phyloP scores from a whole-genome alignment of 2,329 filamentous ascomycete species.

The Aureobasidium sp. region DNA sequence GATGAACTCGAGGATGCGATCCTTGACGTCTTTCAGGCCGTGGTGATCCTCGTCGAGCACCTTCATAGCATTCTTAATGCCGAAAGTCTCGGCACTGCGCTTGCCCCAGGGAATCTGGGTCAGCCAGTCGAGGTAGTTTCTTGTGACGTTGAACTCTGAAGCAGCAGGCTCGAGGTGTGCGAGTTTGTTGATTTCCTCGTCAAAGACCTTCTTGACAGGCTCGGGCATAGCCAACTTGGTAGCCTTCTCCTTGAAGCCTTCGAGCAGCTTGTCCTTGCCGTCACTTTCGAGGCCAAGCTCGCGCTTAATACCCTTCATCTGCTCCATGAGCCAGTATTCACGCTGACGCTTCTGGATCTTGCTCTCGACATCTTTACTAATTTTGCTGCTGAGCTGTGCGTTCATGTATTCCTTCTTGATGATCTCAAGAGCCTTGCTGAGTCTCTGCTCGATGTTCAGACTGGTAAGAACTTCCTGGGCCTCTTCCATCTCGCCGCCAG shows the following conservation, averaged over 20 bases:
- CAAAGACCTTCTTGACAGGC: conserved; percentile 91
- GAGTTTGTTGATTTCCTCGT: conserved; percentile 96
- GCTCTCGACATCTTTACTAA: conserved; percentile 92
- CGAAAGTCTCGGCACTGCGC: conserved; percentile 92
- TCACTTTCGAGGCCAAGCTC: conserved; percentile 96
- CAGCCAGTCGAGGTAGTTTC: conserved; percentile 97
- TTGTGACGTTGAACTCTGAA: conserved; percentile 96
- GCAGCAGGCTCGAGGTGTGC: conserved; percentile 90
- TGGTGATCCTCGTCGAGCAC: conserved; percentile 96
- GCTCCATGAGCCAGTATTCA: conserved; percentile 98
- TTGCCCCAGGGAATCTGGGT: conserved; percentile 98
- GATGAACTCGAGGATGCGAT: conserved; percentile 96
- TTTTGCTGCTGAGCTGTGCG: conserved; percentile 91
- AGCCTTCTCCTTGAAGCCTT: conserved; percentile 95
- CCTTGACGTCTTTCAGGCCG: conserved; percentile 94
- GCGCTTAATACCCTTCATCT: conserved; percentile 96
- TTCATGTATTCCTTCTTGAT: conserved; percentile 99
- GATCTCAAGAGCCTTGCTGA: conserved; percentile 84
- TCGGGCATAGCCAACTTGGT: conserved; percentile 94
- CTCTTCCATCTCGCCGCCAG: conserved; percentile 85
- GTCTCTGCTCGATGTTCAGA: conserved; percentile 82
- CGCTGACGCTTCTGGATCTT: conserved; percentile 96
- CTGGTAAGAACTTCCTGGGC: conserved; percentile 85
- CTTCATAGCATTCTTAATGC: conserved; percentile 78
- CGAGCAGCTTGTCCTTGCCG: conserved; percentile 94